Evolutionary conservation across 768 basidiomycete species (phyloP), one percentile per base, ranked within the genome.

Genomic region (Suillus alpinus): DNA sequence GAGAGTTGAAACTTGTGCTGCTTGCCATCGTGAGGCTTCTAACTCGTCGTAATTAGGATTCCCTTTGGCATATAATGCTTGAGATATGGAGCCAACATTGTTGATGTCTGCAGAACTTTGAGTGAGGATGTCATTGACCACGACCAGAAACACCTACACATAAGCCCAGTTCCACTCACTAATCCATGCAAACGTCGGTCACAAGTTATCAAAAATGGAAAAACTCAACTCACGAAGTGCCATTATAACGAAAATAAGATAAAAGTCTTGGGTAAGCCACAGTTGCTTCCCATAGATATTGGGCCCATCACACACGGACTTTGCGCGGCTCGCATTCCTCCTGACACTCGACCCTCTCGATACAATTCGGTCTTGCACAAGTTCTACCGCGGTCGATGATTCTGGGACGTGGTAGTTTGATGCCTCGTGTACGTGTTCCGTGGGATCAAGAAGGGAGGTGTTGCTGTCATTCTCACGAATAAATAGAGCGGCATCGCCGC

Each of bases 31-130:
- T 1, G 87, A 80, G 0, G 91, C 86, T 63, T 83, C 82, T 0
- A 81, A 69, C n/a, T 85, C 83, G 65, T 93, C 86, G 68, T 90
- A 94, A 2, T 78, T 68, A 0, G 82, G 73, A 50, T 86, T 81
- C 7, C 81, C 82, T 58, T 86, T 78, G 3, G 86, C 82, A 64
- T 85, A 88, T 32, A 90, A 76, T 0, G 80, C 87, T 67, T 90
- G 85, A 0, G 92, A 80, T 62, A 92, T 88, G 2, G 87, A 83
- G 16, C 92, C 91, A n/a, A 88, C 91, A 63, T 94, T 94, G 71
- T 93, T 94, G 73, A 94, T 94, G 67, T 87, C 88, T 89, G 59
- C 29, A 36, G 20, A 20, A 39, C 37, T 18, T 29, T 39, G 26
- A 47, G 26, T 61, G 44, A 64, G 59, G 62, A 59, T 31, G 3